Conservation (phyloP, 129 eudicot species). For the Sambucus nigra region DNA sequence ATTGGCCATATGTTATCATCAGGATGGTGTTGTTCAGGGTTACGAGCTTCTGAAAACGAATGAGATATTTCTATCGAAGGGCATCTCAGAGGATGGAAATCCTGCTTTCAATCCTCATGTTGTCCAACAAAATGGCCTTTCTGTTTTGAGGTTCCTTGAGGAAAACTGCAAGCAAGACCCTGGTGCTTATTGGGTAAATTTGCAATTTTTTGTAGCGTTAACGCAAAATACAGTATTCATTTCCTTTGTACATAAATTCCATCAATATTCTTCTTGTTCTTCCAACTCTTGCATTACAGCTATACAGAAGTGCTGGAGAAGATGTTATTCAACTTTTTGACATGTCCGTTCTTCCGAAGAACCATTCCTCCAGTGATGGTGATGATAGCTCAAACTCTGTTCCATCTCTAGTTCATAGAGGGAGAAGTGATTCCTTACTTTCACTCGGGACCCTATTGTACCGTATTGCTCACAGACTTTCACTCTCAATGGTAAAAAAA, state of each 20-base stretch:
- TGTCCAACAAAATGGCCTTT: constrained; percentile 87
- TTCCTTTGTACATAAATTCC: neutral
- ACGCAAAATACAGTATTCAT: neutral
- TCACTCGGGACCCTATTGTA: constrained; percentile 81
- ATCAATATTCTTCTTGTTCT: constrained; percentile 10
- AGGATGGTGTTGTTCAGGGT: constrained; percentile 95
- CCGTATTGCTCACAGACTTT: constrained; percentile 93
- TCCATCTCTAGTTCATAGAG: constrained; percentile 69
- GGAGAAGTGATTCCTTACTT: constrained; percentile 75
- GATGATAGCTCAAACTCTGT: constrained; percentile 49
- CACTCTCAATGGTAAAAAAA: constrained; percentile 64
- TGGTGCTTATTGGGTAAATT: constrained; percentile 95
- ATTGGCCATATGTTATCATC: constrained; percentile 94
- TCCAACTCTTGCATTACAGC: constrained; percentile 31
- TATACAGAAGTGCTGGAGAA: constrained; percentile 92
- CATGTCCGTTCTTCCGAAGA: constrained; percentile 73
- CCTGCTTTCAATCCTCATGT: constrained; percentile 96
- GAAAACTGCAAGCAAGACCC: constrained; percentile 99
- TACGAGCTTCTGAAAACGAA: constrained; percentile 93
- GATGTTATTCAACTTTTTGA: constrained; percentile 95
- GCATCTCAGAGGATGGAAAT: constrained; percentile 89
- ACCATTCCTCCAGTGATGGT: constrained; percentile 35
- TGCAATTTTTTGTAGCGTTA: neutral
- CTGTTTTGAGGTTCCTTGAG: constrained; percentile 84
- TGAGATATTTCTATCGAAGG: constrained; percentile 78